A percentile compares a stretch with the other conserved stretches of the same genome.
Evolutionary conservation across 805 yeast genomes (phyloP).

Genomic region (Trichomonascus vanleenenianus): DNA sequence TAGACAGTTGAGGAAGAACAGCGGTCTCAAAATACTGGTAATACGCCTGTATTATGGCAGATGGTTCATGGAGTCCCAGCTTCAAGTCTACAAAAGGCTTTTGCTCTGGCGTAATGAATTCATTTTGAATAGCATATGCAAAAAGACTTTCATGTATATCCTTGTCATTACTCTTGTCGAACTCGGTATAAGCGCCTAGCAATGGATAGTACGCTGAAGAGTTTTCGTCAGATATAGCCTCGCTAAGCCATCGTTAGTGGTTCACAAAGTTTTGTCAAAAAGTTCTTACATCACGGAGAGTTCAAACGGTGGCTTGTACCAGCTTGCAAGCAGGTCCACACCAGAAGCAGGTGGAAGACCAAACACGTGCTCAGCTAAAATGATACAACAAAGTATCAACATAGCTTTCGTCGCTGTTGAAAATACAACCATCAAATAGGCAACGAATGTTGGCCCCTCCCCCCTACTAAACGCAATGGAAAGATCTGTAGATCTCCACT

Average conservation of each 20-base stretch:
- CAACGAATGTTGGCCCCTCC: no score
- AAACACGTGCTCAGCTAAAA: no score
- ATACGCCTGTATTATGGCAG: conserved; percentile 63
- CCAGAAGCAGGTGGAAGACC: no score
- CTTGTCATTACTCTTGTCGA: conserved; percentile 11
- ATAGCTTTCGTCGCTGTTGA: no score
- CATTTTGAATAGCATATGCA: conserved; percentile 12
- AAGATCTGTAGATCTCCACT: no score
- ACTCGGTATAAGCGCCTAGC: conserved; percentile 17
- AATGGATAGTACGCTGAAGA: conserved; percentile 29
- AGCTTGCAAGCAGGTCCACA: conserved; percentile 15
- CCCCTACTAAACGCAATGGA: no score
- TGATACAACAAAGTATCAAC: no score
- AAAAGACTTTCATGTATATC: conserved; percentile 14
- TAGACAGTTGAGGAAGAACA: conserved; percentile 29
- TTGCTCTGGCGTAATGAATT: conserved; percentile 13
- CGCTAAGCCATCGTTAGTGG: conserved; percentile 16
- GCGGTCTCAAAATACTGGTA: conserved; percentile 41
- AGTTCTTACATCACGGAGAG: conserved; percentile 17
- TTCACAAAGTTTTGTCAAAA: background rate
- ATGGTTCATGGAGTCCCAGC: conserved; percentile 38
- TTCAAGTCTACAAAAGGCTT: conserved; percentile 33
- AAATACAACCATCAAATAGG: no score
- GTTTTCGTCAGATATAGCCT: conserved; percentile 26
- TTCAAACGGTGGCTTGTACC: conserved; percentile 15